Base-by-base conservation (phyloP, 1,284 basidiomycete genomes). In the Apiotrichum laibachii region DNA sequence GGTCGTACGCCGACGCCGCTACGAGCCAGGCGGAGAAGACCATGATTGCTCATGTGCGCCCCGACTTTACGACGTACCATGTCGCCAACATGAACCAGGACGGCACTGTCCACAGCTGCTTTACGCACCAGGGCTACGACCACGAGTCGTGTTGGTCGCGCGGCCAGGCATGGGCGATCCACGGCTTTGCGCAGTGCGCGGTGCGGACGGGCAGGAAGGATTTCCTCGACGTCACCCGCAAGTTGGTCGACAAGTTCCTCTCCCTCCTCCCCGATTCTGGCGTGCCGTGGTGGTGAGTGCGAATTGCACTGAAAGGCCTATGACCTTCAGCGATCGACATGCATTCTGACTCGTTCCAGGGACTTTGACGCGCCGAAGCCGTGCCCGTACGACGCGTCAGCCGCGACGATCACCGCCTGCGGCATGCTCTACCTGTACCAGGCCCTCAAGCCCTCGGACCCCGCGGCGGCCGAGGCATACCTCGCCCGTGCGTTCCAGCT, bases 161-260 rank as follows among this genome's bases (percentile, higher is more conserved):
- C 50, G 72, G 72, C 11, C 70, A 74, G 35, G 71, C 70, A n/a
- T 74, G 72, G 70, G 71, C 56, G n/a, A 68, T 72, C n/a, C 70
- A 72, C 50, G 73, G 73, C 10, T 76, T 65, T 44, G 70, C 70
- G 1, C 72, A 75, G 55, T 69, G 16, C 21, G 71, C 68, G 16
- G 57, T 70, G 5, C 53, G 69, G n/a, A 75, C 73, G 0, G 70
- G 71, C 15, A 59, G 71, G 40, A 50, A 65, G 48, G 70, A 72
- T 61, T 75, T 73, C 50, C 40, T 69, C 22, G 65, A 67, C 16
- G 61, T 64, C 7, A 53, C 67, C 11, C 57, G 64, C 9, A 65
- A 60, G 22, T 67, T 76, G 2, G 58, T 69, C 22, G 71, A 74
- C 46, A 61, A 58, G 19, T 76, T 76, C 63, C 42, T 76, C 22